These are phyloP conservation scores for Pochonia chlamydosporia DNA, from an alignment of 2,329 filamentous ascomycete genomes.

Conservation along the genomic window DNA sequence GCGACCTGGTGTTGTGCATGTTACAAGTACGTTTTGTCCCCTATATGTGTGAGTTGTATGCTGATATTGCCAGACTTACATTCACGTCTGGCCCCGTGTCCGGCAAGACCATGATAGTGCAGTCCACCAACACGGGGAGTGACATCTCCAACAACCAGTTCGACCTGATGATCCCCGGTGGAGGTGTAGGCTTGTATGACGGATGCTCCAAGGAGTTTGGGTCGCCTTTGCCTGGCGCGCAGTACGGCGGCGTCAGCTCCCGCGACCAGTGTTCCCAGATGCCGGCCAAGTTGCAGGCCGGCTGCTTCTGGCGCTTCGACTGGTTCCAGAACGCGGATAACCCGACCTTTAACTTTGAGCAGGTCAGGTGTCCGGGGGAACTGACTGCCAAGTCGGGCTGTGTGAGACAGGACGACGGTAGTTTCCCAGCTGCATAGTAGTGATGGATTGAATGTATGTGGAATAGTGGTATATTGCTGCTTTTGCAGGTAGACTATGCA, in stretches of 20 bases:
- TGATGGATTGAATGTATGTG: too few species aligned
- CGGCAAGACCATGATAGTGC: slow-evolving; percentile 59
- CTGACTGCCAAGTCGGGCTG: slow-evolving; percentile 37
- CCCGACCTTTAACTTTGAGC: slow-evolving; percentile 46
- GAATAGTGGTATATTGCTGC: background rate
- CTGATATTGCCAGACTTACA: slow-evolving; percentile 32
- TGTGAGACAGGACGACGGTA: slow-evolving; percentile 22
- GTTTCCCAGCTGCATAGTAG: slow-evolving; percentile 17
- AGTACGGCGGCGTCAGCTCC: slow-evolving; percentile 51
- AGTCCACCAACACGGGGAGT: slow-evolving; percentile 55
- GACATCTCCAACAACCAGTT: background rate
- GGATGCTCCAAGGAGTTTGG: slow-evolving; percentile 45
- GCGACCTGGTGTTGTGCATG: slow-evolving; percentile 61
- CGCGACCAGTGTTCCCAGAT: slow-evolving; percentile 46
- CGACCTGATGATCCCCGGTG: slow-evolving; percentile 50
- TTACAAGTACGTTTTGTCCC: slow-evolving; percentile 41
- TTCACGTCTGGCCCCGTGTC: slow-evolving; percentile 43
- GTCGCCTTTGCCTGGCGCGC: slow-evolving; percentile 34
- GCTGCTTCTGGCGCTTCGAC: slow-evolving; percentile 60
- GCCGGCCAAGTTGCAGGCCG: slow-evolving; percentile 46
- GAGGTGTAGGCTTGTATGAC: slow-evolving; percentile 49
- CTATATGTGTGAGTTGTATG: background rate
- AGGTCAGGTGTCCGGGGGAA: slow-evolving; percentile 49
- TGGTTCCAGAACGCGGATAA: slow-evolving; percentile 57
- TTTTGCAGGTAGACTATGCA: too few species aligned